phyloP scores from a whole-genome alignment of 768 basidiomycete genomes.

The Zangia roseola region DNA sequence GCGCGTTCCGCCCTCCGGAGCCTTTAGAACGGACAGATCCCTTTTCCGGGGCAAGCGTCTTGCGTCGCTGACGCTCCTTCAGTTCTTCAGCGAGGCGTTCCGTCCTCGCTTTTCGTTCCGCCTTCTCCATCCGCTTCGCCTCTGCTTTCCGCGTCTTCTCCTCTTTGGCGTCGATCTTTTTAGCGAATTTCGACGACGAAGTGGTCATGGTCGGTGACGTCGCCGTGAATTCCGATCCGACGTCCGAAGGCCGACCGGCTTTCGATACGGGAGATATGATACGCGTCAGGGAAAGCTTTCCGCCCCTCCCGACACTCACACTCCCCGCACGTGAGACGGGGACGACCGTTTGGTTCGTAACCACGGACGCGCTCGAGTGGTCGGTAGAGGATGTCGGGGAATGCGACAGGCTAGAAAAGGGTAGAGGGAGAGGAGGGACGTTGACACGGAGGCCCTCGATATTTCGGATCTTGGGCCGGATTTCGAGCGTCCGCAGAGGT shows the following conservation, averaged over 20 bases:
- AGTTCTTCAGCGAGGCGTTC: constrained; percentile 47
- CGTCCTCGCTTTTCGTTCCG: constrained; percentile 37
- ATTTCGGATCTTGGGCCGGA: constrained; percentile 27
- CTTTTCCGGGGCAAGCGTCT: constrained; percentile 28
- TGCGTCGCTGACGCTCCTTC: constrained; percentile 38
- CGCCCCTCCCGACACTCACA: constrained; percentile 11
- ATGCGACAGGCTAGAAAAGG: constrained; percentile 16
- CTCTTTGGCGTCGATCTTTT: constrained; percentile 34
- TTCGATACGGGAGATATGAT: constrained; percentile 27
- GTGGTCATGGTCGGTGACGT: constrained; percentile 21
- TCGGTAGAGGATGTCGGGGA: constrained; percentile 14
- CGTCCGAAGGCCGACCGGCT: constrained; percentile 4
- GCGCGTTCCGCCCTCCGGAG: constrained; percentile 14
- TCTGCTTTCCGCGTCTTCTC: constrained; percentile 44
- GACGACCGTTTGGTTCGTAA: background rate
- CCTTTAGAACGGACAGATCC: constrained; percentile 30
- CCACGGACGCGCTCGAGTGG: constrained; percentile 4
- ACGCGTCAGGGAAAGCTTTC: constrained; percentile 27
- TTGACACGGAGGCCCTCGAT: constrained; percentile 31
- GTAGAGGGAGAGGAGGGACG: constrained; percentile 19
- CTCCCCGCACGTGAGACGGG: constrained; percentile 6
- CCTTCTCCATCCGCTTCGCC: constrained; percentile 43
- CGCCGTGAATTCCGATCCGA: constrained; percentile 4
- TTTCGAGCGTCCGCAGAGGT: constrained; percentile 1
- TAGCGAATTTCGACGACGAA: constrained; percentile 11